These are phyloP conservation scores for Annulohypoxylon bovei DNA, from an alignment of 495 filamentous ascomycete species.

Conservation along the genomic window DNA sequence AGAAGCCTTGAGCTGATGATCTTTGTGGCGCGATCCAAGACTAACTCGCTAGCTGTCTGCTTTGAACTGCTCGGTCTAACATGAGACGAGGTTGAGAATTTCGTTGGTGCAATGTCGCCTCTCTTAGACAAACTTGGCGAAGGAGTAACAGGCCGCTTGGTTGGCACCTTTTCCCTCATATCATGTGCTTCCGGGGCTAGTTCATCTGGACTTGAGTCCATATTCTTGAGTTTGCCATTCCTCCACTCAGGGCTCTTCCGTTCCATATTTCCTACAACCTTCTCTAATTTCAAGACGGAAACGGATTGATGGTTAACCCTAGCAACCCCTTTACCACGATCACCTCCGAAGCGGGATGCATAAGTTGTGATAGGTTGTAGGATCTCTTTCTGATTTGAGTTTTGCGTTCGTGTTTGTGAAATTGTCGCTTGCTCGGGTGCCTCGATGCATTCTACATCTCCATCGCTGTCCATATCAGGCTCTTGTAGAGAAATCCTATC, in stretches of 20 bases:
- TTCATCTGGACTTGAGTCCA: conserved; percentile 35
- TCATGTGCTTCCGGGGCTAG: conserved; percentile 23
- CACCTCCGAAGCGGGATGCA: conserved; percentile 11
- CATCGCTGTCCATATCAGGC: conserved; percentile 25
- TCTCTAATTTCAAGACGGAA: not conserved
- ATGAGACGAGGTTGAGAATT: conserved; percentile 18
- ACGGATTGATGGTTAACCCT: not conserved
- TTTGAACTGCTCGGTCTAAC: not conserved
- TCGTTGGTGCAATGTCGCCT: conserved; percentile 34
- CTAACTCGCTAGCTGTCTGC: not conserved
- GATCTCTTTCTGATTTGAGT: not conserved
- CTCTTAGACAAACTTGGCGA: conserved; percentile 41
- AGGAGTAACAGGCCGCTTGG: conserved; percentile 14
- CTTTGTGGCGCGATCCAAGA: conserved; percentile 3
- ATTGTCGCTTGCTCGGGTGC: not conserved
- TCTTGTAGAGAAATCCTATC: not conserved
- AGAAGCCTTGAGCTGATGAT: conserved; percentile 28
- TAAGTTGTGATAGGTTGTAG: conserved; percentile 2
- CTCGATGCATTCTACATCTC: conserved; percentile 23
- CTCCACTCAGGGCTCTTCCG: not conserved
- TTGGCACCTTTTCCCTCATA: conserved; percentile 13
- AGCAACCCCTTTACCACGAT: not conserved
- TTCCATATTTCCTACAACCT: conserved; percentile 21
- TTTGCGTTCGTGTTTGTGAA: not conserved
- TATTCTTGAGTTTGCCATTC: not conserved